Percentiles rank a stretch among this genome's conserved stretches.
phyloP scores from a whole-genome alignment of 495 filamentous ascomycete genomes.

The Evernia prunastri region DNA sequence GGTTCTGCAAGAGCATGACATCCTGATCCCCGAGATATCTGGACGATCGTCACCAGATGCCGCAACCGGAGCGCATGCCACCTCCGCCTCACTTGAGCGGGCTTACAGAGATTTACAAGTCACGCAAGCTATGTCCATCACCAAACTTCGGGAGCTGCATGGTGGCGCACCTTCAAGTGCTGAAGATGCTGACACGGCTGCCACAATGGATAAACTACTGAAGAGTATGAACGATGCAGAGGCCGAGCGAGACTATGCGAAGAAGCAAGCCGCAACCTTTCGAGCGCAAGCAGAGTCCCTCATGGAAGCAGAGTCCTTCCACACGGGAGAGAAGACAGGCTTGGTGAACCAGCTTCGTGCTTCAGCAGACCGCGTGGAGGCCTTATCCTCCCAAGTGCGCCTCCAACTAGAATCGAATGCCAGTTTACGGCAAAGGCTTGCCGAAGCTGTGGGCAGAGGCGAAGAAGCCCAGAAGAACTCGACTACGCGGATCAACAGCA shows the following conservation, averaged over 20 bases:
- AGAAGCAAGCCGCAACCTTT: conserved; percentile 53
- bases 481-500: conserved; percentile 68
- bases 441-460: conserved; percentile 75
- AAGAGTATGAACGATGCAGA: conserved; percentile 57
- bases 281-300: conserved; percentile 57
- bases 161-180: conserved; percentile 26
- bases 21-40: conserved; percentile 52
- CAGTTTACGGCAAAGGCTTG: conserved; percentile 69
- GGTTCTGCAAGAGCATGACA: conserved; percentile 83
- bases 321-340: conserved; percentile 55
- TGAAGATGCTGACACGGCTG: conserved; percentile 28
- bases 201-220: conserved; percentile 52
- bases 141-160: conserved; percentile 34
- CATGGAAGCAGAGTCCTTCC: conserved; percentile 52
- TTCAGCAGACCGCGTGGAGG: conserved; percentile 68
- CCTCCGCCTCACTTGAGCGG: conserved; percentile 67
- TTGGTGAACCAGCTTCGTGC: conserved; percentile 60
- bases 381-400: conserved; percentile 67
- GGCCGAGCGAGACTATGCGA: conserved; percentile 65
- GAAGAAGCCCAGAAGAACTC: conserved; percentile 78
- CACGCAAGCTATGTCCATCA: conserved; percentile 44
- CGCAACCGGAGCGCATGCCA: conserved; percentile 46
- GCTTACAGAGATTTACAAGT: conserved; percentile 75
- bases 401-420: conserved; percentile 71
- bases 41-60: conserved; percentile 32